Evolutionary conservation across 2,329 filamentous ascomycete genomes (phyloP).

Genomic region (Rhynchosporium secalis): DNA sequence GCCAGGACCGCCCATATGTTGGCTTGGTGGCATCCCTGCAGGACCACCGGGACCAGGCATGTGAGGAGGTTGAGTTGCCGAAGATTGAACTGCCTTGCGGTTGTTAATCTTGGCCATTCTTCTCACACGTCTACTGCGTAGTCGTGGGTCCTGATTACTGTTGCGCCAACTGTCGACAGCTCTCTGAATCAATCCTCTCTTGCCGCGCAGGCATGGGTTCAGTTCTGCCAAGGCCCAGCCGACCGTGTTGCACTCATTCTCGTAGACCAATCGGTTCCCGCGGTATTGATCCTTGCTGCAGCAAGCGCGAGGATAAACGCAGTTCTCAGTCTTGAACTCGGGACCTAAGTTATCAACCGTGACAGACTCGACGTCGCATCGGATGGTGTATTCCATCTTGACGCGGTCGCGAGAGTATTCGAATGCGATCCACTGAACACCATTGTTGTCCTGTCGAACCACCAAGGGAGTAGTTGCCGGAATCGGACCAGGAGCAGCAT

Average conservation of each 20-base stretch:
- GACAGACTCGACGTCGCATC: conserved; percentile 96
- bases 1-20: too few relatives aligned
- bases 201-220: conserved; percentile 86
- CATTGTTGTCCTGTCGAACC: conserved; percentile 91
- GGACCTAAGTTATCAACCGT: conserved; percentile 80
- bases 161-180: conserved; percentile 99
- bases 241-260: conserved; percentile 99
- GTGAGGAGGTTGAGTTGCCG: conserved; percentile 55
- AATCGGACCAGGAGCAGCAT: conserved; percentile 92
- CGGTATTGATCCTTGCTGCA: conserved; percentile 95
- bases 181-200: conserved; percentile 92
- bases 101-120: conserved; percentile 96
- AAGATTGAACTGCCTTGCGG: conserved; percentile 66
- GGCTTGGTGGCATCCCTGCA: conserved; percentile 58
- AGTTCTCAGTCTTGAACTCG: conserved; percentile 98
- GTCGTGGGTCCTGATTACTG: conserved; percentile 92
- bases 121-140: conserved; percentile 87
- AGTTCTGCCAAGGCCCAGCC: conserved; percentile 97
- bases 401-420: conserved; percentile 96
- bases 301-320: conserved; percentile 93
- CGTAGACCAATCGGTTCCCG: conserved; percentile 92
- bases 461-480: conserved; percentile 94
- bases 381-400: conserved; percentile 99
- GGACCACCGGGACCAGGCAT: conserved; percentile 68
- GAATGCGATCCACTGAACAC: conserved; percentile 98